Evolutionary conservation across 2,329 filamentous ascomycete species (phyloP), one percentile per base, ranked within the genome.

Genomic region (Beauveria rudraprayagi): DNA sequence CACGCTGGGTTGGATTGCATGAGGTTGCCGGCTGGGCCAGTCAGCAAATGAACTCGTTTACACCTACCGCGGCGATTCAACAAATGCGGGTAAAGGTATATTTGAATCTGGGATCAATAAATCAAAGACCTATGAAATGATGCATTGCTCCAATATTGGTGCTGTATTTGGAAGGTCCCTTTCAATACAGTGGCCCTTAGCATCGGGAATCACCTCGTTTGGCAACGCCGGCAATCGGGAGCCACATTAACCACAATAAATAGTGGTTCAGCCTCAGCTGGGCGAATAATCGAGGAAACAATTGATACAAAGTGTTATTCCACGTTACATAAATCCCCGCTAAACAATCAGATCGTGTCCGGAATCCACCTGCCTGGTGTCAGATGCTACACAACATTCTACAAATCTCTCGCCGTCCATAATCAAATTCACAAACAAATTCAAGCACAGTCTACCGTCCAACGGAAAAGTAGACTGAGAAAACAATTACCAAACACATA

Each of bases 401-500:
- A 60, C 56, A 60, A 24, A 19, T 41, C 11, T 26, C 47, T 11
- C 17, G 16, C 34, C 40, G 28, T 34, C 58, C 17, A 53, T 44
- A 47, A 50, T 5, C 11, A 5, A 14, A 14, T 37, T 34, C 34
- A 14, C 3, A 52, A 61, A 67, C 5, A 41, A 14, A 48, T 40
- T 64, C 65, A n/a, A 10, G 19, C 16, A 24, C 51, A 22, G 1
- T n/a, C 16, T 56, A 61, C 30, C 40, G n/a, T 6, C 53, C 47
- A 19, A 68, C 62, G 5, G 70, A 71, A 62, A 70, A 75, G 60
- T 70, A 68, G 22, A 74, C 68, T 3, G 69, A 61, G 48, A 76
- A 59, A 11, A 68, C 61, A 22, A 72, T 66, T 40, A 74, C 70
- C 24, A 76, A 60, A 1, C 65, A 65, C 6, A 70, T 64, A 56